Evolutionary conservation across 768 basidiomycete species (phyloP).

Genomic region (Dendrothele bispora): DNA sequence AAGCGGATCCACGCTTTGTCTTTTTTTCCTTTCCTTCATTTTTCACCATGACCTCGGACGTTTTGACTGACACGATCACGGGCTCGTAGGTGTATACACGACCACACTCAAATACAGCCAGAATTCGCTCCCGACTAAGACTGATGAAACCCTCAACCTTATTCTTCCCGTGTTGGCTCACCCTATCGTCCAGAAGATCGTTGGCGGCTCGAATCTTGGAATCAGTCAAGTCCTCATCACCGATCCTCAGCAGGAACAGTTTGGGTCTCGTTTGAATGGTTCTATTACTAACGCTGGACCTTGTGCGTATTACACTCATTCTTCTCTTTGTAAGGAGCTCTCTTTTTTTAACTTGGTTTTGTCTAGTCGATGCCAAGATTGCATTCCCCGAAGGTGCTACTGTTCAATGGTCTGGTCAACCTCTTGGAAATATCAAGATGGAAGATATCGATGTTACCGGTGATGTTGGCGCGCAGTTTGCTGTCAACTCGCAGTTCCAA

Average conservation of each 20-base stretch:
- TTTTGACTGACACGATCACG: too few species aligned
- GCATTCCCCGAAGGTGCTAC: slow-evolving; percentile 61
- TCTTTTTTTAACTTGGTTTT: slow-evolving; percentile 5
- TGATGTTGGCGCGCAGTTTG: slow-evolving; percentile 63
- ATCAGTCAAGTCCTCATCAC: slow-evolving; percentile 63
- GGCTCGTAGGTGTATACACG: slow-evolving; percentile 64
- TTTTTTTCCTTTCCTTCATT: too few species aligned
- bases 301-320: slow-evolving; percentile 41
- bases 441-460: slow-evolving; percentile 54
- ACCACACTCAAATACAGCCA: slow-evolving; percentile 68
- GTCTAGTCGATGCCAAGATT: slow-evolving; percentile 64
- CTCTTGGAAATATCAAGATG: slow-evolving; percentile 62
- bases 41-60: too few species aligned
- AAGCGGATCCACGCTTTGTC: too few species aligned
- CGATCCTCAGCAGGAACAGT: slow-evolving; percentile 54
- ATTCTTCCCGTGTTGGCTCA: slow-evolving; percentile 70
- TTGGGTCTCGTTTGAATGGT: slow-evolving; percentile 44
- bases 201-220: slow-evolving; percentile 54
- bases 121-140: slow-evolving; percentile 50
- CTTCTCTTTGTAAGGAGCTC: slow-evolving; percentile 4
- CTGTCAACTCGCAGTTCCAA: slow-evolving; percentile 52
- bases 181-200: slow-evolving; percentile 75
- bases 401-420: slow-evolving; percentile 57
- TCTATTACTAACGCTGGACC: slow-evolving; percentile 71
- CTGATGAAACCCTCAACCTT: slow-evolving; percentile 60